Percentiles rank a stretch among this genome's conserved stretches.
These are phyloP conservation scores for Middelhovenomyces tepae DNA, from an alignment of 805 yeast genomes.

Conservation along the genomic window DNA sequence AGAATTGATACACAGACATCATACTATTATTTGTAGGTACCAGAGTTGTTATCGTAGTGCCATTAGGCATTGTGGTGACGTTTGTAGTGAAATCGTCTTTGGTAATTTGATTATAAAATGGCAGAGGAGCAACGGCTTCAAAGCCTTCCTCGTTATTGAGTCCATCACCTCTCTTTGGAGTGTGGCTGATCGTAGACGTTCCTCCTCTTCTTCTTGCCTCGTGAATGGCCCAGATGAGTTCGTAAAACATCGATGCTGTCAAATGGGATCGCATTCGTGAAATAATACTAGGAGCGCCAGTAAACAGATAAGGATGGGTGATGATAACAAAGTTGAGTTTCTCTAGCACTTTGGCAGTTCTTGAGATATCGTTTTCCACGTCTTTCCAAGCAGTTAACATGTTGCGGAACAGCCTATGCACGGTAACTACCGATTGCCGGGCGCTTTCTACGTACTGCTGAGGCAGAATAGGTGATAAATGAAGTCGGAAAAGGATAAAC, in stretches of 20 bases:
- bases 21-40: constrained; percentile 50
- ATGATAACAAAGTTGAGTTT: constrained; percentile 78
- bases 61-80: constrained; percentile 82
- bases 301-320: constrained; percentile 77
- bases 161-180: constrained; percentile 26
- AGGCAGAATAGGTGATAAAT: constrained; percentile 66
- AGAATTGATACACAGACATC: constrained; percentile 9
- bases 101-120: constrained; percentile 84
- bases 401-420: constrained; percentile 78
- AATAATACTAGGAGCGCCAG: constrained; percentile 65
- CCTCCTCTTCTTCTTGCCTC: constrained; percentile 73
- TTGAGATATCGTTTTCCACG: constrained; percentile 79
- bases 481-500: constrained; percentile 68
- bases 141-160: constrained; percentile 12
- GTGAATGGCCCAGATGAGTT: constrained; percentile 88
- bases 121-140: constrained; percentile 44
- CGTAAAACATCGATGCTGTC: constrained; percentile 85
- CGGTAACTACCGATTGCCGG: constrained; percentile 87
- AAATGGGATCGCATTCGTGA: constrained; percentile 86
- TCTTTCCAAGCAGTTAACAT: constrained; percentile 88
- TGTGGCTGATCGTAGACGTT: constrained; percentile 15
- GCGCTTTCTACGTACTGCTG: constrained; percentile 73
- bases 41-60: constrained; percentile 81
- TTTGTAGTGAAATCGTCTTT: constrained; percentile 81
- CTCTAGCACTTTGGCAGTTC: constrained; percentile 87